Evolutionary conservation across 2,329 filamentous ascomycete genomes (phyloP).

Genomic region (Venturia pyrina): DNA sequence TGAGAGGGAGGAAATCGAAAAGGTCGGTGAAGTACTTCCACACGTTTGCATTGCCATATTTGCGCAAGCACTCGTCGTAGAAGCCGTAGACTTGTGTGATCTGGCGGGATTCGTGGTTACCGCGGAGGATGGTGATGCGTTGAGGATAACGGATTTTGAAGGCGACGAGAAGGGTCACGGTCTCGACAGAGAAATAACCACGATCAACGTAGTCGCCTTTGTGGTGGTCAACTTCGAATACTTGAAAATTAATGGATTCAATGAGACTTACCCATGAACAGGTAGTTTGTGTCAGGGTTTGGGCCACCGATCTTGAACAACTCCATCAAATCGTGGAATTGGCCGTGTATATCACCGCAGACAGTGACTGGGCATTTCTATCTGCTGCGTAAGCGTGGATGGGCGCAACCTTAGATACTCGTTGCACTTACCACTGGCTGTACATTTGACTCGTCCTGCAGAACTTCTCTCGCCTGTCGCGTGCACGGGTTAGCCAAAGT

Average conservation of each 20-base stretch:
- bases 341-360: conserved; percentile 97
- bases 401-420: conserved; percentile 12
- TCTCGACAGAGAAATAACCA: conserved; percentile 98
- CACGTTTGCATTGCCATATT: conserved; percentile 67
- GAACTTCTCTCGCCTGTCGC: conserved; percentile 76
- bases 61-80: conserved; percentile 67
- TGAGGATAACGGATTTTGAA: conserved; percentile 97
- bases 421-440: conserved; percentile 76
- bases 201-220: conserved; percentile 95
- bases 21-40: conserved; percentile 74
- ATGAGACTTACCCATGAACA: conserved; percentile 78
- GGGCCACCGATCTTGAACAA: conserved; percentile 98
- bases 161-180: conserved; percentile 88
- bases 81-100: conserved; percentile 73
- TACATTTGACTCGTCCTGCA: conserved; percentile 97
- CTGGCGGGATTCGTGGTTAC: conserved; percentile 72
- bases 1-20: conserved; percentile 66
- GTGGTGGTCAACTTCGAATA: neutral
- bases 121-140: conserved; percentile 95
- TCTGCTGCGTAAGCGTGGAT: conserved; percentile 13
- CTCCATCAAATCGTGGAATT: conserved; percentile 99
- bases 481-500: conserved; percentile 8
- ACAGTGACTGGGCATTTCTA: conserved; percentile 95
- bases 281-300: conserved; percentile 97
- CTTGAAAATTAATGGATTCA: neutral